A percentile compares a stretch with the other conserved stretches of the same genome.
These are phyloP conservation scores for Jacaranda mimosifolia DNA, from an alignment of 257 asterid species.

Conservation along the genomic window DNA sequence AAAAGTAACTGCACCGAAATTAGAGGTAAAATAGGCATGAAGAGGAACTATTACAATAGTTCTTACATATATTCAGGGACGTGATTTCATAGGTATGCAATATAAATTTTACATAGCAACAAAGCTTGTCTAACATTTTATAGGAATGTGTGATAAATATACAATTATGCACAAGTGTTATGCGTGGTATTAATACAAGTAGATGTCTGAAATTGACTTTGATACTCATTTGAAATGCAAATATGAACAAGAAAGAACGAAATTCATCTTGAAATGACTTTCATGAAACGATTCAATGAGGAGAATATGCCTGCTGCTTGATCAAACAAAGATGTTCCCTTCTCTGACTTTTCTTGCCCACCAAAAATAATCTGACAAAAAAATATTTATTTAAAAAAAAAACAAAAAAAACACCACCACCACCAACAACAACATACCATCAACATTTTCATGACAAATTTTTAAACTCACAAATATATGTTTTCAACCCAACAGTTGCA, in stretches of 20 bases:
- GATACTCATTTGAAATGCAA: not conserved
- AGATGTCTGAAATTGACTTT: not conserved
- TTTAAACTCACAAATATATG: not conserved
- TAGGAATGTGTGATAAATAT: not conserved
- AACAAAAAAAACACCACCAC: too few species aligned
- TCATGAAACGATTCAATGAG: slow-evolving; percentile 85
- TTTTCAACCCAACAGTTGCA: not conserved
- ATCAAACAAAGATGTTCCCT: slow-evolving; percentile 68
- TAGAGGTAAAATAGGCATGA: too few species aligned
- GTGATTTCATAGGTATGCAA: not conserved
- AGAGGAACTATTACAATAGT: too few species aligned
- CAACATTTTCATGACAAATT: not conserved
- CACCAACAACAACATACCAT: not conserved
- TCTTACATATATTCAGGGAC: too few species aligned
- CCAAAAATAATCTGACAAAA: slow-evolving; percentile 74
- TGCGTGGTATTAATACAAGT: slow-evolving; percentile 1
- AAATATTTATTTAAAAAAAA: not conserved
- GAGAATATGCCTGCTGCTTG: slow-evolving; percentile 90
- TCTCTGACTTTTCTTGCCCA: slow-evolving; percentile 57
- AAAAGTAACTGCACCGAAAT: too few species aligned
- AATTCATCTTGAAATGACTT: slow-evolving; percentile 77
- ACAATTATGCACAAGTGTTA: too few species aligned
- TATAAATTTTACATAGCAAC: not conserved
- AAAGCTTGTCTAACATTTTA: too few species aligned
- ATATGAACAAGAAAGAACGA: not conserved